Evolutionary conservation across 164 flowering plant species (phyloP).

Genomic region (Vitis vinifera): ASM3070453v1 NC_081821.1:2058001-2058500

Average conservation of each 20-base stretch:
- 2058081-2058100: too few species aligned
- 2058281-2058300: constrained; percentile 99
- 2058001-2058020: too few species aligned
- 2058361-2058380: constrained; percentile 59
- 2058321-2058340: constrained; percentile 1
- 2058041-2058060: too few species aligned
- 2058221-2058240: constrained; percentile 99
- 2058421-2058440: constrained; percentile 99
- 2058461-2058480: constrained; percentile 97
- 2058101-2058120: too few species aligned
- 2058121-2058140: too few species aligned
- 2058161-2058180: background rate
- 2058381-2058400: constrained; percentile 99
- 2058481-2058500: constrained; percentile 95
- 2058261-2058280: constrained; percentile 92
- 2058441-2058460: constrained; percentile 95
- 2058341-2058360: constrained; percentile 23
- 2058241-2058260: constrained; percentile 99
- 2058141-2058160: too few species aligned
- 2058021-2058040: too few species aligned
- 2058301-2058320: constrained; percentile 23
- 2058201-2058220: constrained; percentile 98
- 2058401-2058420: constrained; percentile 97
- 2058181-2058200: constrained; percentile 24
- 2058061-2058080: too few species aligned